A percentile compares a stretch with the other conserved stretches of the same genome.
Conservation (phyloP, 2,329 filamentous ascomycete species). For the Knufia petricola region DNA sequence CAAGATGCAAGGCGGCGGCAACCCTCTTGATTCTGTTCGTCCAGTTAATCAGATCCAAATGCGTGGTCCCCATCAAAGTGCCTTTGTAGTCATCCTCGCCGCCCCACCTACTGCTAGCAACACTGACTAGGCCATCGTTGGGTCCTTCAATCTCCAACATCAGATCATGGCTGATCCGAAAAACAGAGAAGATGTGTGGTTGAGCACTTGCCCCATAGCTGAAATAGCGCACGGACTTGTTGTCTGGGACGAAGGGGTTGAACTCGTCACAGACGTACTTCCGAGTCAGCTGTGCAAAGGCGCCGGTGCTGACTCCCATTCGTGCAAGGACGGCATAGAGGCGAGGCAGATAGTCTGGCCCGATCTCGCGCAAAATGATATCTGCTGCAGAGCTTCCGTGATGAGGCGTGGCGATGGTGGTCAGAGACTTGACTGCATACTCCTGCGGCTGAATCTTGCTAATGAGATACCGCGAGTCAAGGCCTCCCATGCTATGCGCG, state of each 20-base stretch:
- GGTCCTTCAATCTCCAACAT: constrained; percentile 46
- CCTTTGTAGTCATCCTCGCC: constrained; percentile 46
- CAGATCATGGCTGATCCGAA: constrained; percentile 47
- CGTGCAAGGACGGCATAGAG: constrained; percentile 47
- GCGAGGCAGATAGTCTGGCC: constrained; percentile 42
- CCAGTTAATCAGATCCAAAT: constrained; percentile 59
- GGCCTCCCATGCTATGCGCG: constrained; percentile 50
- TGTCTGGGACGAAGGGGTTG: constrained; percentile 49
- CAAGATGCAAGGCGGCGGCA: constrained; percentile 47
- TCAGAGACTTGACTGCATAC: constrained; percentile 66
- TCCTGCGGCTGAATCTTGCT: constrained; percentile 47
- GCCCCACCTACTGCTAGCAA: constrained; percentile 52
- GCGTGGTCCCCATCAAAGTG: constrained; percentile 53
- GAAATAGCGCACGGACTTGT: constrained; percentile 48
- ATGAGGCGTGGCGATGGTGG: constrained; percentile 54
- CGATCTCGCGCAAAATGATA: constrained; percentile 50
- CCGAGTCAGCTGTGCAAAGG: constrained; percentile 52
- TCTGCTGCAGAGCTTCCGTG: constrained; percentile 50
- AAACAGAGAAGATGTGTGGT: constrained; percentile 48
- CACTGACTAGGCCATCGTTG: constrained; percentile 55
- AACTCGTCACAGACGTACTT: constrained; percentile 50
- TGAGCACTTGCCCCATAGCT: constrained; percentile 53
- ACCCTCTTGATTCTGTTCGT: constrained; percentile 53
- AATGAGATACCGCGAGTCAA: constrained; percentile 57
- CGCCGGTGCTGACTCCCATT: constrained; percentile 48